Evolutionary conservation across 352 stramenopile genomes (phyloP), one percentile per base, ranked within the genome.

Genomic region (Pythium catenulatum): DNA sequence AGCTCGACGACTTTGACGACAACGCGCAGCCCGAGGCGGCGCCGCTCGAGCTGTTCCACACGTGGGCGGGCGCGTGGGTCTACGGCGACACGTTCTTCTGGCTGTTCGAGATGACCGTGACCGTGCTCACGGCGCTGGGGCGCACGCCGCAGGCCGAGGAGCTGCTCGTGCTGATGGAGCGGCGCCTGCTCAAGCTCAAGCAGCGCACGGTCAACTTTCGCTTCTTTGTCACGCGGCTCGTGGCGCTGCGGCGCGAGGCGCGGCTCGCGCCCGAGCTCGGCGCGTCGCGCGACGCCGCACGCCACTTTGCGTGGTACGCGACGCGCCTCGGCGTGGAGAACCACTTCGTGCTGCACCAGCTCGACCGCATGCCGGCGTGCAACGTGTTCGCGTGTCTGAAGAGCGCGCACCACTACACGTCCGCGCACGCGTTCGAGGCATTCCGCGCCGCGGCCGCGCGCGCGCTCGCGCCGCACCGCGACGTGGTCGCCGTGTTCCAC

Each of bases 221-320:
- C 5, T n/a, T 15, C 9, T 83, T 58, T 30, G 59, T 83, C 1
- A 32, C 17, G 61, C 32, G 43, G 21, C 36, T 66, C 59, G 27
- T 65, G 14, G 36, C 54, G n/a, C 46, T 3, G 5, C 75, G 75
- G 8, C 59, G 46, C 2, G 43, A 56, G 32, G 61, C 75, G 1
- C 13, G 45, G 23, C 34, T 83, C 36, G n/a, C 45, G n/a, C 75
- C 61, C 4, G 7, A 32, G 4, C 48, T 79, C 1, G 75, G 30
- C 7, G 75, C 75, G 0, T 66, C 32, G 1, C 4, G 17, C 13
- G 75, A 83, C 21, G 61, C 59, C 13, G 45, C 48, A 4, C 59
- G 45, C 21, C 59, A 83, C 25, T 68, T 83, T 32, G 70, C 65
- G 59, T 83, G 75, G 75, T 83, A 83, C 61, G 32, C 75, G n/a